Conservation (phyloP, 805 yeast genomes). For the Candida tammaniensis region DNA sequence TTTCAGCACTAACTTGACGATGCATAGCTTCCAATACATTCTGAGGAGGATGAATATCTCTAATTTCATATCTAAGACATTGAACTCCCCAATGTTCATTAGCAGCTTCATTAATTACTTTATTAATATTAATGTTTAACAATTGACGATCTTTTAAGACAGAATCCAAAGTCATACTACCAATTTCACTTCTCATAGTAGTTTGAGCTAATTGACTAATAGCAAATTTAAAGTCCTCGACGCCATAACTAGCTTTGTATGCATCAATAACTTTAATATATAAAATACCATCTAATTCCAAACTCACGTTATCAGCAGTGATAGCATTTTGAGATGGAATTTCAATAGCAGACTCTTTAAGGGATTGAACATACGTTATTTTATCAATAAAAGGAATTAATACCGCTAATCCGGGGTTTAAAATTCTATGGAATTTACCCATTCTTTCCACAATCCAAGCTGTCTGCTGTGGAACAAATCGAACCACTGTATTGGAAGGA, state of each 20-base stretch:
- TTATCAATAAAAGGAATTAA: slow-evolving; percentile 71
- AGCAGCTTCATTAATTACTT: slow-evolving; percentile 82
- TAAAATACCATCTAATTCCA: slow-evolving; percentile 81
- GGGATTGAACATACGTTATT: slow-evolving; percentile 76
- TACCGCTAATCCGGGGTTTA: slow-evolving; percentile 76
- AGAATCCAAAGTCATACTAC: slow-evolving; percentile 74
- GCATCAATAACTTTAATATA: slow-evolving; percentile 78
- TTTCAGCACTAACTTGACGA: slow-evolving; percentile 82
- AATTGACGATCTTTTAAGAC: slow-evolving; percentile 75
- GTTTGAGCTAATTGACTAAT: slow-evolving; percentile 85
- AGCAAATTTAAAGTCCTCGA: slow-evolving; percentile 84
- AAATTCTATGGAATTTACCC: slow-evolving; percentile 71
- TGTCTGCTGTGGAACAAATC: slow-evolving; percentile 86
- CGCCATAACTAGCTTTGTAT: slow-evolving; percentile 83
- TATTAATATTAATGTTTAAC: slow-evolving; percentile 68
- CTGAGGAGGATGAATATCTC: slow-evolving; percentile 84
- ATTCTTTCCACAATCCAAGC: slow-evolving; percentile 90
- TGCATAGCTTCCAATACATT: slow-evolving; percentile 90
- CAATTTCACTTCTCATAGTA: slow-evolving; percentile 87
- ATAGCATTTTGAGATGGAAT: slow-evolving; percentile 83
- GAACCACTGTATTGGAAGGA: slow-evolving; percentile 72
- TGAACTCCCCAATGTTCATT: slow-evolving; percentile 76
- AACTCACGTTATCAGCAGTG: slow-evolving; percentile 80
- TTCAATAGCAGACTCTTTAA: slow-evolving; percentile 83
- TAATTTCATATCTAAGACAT: slow-evolving; percentile 80